Evolutionary conservation across 202 grass and related monocot species (phyloP), one percentile per base, ranked within the genome.

Genomic region (Eragrostis tef): DNA sequence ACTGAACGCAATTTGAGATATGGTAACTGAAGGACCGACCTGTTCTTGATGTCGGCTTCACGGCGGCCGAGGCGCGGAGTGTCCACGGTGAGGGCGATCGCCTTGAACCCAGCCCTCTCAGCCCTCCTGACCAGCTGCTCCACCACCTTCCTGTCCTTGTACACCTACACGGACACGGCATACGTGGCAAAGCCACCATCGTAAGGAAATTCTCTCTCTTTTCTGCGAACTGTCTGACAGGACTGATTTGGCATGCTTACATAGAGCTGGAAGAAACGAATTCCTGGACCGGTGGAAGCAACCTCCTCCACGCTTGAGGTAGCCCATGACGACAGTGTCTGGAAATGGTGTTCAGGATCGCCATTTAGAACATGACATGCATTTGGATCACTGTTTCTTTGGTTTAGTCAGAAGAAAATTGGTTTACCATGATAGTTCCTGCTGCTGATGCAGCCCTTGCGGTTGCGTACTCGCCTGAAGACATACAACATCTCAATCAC

Each of bases 301-400:
- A 97, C 90, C 82, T 97, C 94, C 82, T 97, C 94, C 24, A 97
- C 91, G 70, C 94, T 97, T 22, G 94, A 97, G 34, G 94, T 97
- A 71, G 94, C 94, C 90, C 90, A 97, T 3, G 88, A 93, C 70
- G 90, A 98, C 16, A 94, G 54, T 48, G 94, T 90, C 92, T 93
- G 70, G 26, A 66, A 62, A 49, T 21, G 1, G 81, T 70, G 61
- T 61, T 62, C 42, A 34, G 14, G 10, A 51, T 27, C 19, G 17
- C 42, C n/a, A 70, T 63, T 20, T 13, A 54, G 13, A 80, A 6
- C 49, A 74, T 80, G 13, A 6, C 3, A 50, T 52, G 17, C 21
- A 42, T n/a, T 56, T 36, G 7, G 7, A 56, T 26, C 4, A 14
- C 13, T 20, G 15, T 76, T 60, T 60, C 9, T 57, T 66, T 53